A percentile compares a stretch with the other conserved stretches of the same genome.
These are phyloP conservation scores for Calonectria honghensis DNA, from an alignment of 2,329 filamentous ascomycete genomes.

Conservation along the genomic window DNA sequence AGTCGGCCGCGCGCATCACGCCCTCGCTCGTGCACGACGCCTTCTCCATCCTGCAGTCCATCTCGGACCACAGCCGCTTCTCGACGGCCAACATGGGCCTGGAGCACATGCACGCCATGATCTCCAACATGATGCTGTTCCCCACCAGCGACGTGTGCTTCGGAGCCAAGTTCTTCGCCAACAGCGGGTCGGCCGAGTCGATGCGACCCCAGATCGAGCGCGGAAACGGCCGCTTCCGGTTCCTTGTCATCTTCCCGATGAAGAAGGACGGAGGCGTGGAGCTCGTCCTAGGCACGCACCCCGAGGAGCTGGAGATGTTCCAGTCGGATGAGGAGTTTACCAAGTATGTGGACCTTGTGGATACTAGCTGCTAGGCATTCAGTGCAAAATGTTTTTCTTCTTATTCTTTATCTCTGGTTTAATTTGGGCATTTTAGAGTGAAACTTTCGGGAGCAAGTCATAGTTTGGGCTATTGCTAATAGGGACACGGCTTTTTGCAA, in stretches of 20 bases:
- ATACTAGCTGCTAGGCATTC: conserved; percentile 26
- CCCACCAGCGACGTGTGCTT: conserved; percentile 55
- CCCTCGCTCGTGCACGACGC: conserved; percentile 55
- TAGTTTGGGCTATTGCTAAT: not conserved
- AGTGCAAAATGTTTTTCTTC: not conserved
- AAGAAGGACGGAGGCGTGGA: conserved; percentile 56
- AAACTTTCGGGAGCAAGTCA: not conserved
- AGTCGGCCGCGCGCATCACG: conserved; percentile 52
- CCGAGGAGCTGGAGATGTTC: conserved; percentile 56
- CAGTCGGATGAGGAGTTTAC: conserved; percentile 54
- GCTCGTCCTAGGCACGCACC: conserved; percentile 53
- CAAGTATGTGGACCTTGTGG: conserved; percentile 49
- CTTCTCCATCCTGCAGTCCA: conserved; percentile 53
- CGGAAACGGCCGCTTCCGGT: conserved; percentile 51
- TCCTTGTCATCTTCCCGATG: conserved; percentile 56
- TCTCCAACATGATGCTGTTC: conserved; percentile 58
- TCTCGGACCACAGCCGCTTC: conserved; percentile 53
- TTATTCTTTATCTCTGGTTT: not conserved
- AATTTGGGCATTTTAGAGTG: not conserved
- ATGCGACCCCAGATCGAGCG: conserved; percentile 56
- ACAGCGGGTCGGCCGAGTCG: conserved; percentile 52
- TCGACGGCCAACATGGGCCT: conserved; percentile 54
- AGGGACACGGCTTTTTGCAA: not conserved
- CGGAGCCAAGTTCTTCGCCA: conserved; percentile 54
- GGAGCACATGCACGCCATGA: conserved; percentile 55